Base-by-base conservation (phyloP, 768 basidiomycete species). In the Scleroderma citrinum region DNA sequence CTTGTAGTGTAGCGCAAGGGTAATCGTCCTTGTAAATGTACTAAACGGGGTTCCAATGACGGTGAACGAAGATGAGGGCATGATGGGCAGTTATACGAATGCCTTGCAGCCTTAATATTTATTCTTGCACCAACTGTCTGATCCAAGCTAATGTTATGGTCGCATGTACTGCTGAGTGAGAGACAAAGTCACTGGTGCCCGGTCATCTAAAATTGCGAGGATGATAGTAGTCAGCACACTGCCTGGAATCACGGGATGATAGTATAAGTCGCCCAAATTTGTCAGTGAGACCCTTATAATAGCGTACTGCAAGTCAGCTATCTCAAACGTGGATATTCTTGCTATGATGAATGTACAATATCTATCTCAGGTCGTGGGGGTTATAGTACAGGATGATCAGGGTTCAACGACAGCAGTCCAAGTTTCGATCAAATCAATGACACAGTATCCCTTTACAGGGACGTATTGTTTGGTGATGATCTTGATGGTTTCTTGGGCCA, bases 401-500 rank as follows among this genome's bases (percentile, higher is more conserved):
- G 52, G 47, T 12, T 66, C 65, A 24, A 84, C 66, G 23, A 71
- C 56, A 12, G 84, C 85, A 5, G 87, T 88, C 82, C 81, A 85
- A 17, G 81, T 82, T 45, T 86, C 86, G 24, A 91, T 75, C 53
- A 96, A 76, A 69, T 98, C 93, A 42, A 95, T 72, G 20, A 91
- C 75, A 57, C 87, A 89, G 55, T 85, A 85, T 13, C 91, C 89
- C 52, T 85, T 81, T 54, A 95, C 77, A 7, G 96, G 94, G 13
- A 94, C 77, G 63, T 99, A 99, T 67, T 99, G 96, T 59, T 82
- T 83, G 49, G 95, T 99, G 59, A 95, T 85, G 69, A 98, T 76
- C 76, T 99, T 98, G 76, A 98, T 98, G 6, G 84, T 83, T 63
- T 99, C 96, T 58, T 99, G 96, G 21, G 94, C 92, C 17, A 97